Evolutionary conservation across 148 eudicot species (phyloP), one percentile per base, ranked within the genome.

Genomic region (Camellia japonica): DNA sequence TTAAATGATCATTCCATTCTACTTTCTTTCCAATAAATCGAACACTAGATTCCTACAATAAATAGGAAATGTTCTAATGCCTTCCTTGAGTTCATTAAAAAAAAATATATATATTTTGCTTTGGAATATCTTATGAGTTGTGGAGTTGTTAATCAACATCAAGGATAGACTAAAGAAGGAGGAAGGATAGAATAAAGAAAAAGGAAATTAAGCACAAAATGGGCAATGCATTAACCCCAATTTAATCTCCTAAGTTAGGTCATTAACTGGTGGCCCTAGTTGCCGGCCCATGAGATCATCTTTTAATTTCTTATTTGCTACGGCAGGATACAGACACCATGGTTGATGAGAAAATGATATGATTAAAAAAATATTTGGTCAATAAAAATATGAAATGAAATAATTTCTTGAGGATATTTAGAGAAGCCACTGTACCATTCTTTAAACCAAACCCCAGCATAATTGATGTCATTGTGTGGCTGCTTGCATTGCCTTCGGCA

Each of bases 211-310:
- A 63, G 59, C 60, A 49, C 58, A 43, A 68, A 68, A 56, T 65
- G 75, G 75, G 38, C 51, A 78, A 42, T 55, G 51, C 51, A 0
- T 60, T 75, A 20, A 3, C 16, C 46, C 51, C 46, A 44, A 16
- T 19, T n/a, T 30, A 30, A 30, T 30, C 38, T 30, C 38, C 38
- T 30, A 30, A 30, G 38, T 42, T 16, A 10, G 74, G 64, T 56
- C 42, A 42, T 54, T 19, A 30, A 30, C 1, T 30, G 38, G 79
- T 69, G 83, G 88, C 74, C 73, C 79, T 83, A 73, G 10, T 69
- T 51, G 75, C 88, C 88, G 84, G 84, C 86, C 88, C 83, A 86
- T 86, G 83, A 86, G 44, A 74, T 86, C 85, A 86, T 82, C 82
- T 14, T 68, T 5, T 62, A 10, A 72, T 80, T 71, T 80, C 59